phyloP scores from a whole-genome alignment of 441 rosid species.

The Geranium incanum region DNA sequence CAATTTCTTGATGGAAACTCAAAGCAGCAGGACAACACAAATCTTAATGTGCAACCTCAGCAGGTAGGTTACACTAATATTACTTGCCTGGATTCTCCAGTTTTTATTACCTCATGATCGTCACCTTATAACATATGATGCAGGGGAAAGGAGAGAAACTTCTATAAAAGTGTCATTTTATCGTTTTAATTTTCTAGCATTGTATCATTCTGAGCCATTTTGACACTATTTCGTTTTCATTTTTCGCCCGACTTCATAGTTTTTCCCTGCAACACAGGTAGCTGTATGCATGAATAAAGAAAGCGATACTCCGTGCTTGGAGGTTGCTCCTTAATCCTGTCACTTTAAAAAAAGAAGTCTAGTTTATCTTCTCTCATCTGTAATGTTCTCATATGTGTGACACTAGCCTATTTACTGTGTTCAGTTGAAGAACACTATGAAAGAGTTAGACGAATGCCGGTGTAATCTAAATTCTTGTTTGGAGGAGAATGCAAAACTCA shows the following conservation, averaged over 20 bases:
- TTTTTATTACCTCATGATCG: background rate
- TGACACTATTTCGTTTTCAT: background rate
- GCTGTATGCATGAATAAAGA: slow-evolving; percentile 37
- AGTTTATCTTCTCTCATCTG: slow-evolving; percentile 16
- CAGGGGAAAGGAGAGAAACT: background rate
- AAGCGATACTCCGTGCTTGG: slow-evolving; percentile 45
- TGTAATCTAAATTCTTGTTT: slow-evolving; percentile 56
- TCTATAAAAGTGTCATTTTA: background rate
- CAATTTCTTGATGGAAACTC: slow-evolving; percentile 54
- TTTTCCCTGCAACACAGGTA: slow-evolving; percentile 38
- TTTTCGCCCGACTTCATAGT: slow-evolving; percentile 10
- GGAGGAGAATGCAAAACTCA: slow-evolving; percentile 73
- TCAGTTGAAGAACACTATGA: slow-evolving; percentile 54
- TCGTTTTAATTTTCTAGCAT: slow-evolving; percentile 11
- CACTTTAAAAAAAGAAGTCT: slow-evolving; percentile 9
- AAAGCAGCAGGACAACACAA: slow-evolving; percentile 32
- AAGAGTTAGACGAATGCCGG: slow-evolving; percentile 73
- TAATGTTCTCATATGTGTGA: slow-evolving; percentile 17
- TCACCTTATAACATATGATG: background rate
- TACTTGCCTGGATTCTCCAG: slow-evolving; percentile 10
- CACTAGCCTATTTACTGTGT: slow-evolving; percentile 21
- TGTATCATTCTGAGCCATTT: background rate
- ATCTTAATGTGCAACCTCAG: slow-evolving; percentile 39
- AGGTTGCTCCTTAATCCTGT: slow-evolving; percentile 43
- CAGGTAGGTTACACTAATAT: slow-evolving; percentile 42